phyloP scores from a whole-genome alignment of 306 rosid species.

The Heteromeles arbutifolia region DNA sequence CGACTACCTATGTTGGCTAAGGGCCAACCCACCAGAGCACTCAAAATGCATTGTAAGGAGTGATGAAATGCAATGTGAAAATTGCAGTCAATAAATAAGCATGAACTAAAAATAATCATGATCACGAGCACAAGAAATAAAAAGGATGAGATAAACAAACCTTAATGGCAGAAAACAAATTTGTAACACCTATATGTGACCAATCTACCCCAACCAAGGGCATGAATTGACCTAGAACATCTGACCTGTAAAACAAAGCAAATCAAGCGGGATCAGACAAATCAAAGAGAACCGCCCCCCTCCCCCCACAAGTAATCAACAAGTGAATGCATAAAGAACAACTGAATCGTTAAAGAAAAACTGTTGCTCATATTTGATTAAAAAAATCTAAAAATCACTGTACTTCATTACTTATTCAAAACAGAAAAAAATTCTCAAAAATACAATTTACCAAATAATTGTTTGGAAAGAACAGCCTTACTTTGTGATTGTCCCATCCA shows the following conservation, averaged over 20 bases:
- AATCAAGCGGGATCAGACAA: slow-evolving; percentile 13
- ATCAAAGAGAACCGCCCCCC: background rate
- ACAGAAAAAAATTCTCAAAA: background rate
- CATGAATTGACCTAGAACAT: slow-evolving; percentile 99
- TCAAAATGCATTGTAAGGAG: slow-evolving; percentile 1
- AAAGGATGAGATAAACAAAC: slow-evolving; percentile 35
- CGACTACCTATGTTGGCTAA: background rate
- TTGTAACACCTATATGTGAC: slow-evolving; percentile 96
- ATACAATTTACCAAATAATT: background rate
- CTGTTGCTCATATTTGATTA: background rate
- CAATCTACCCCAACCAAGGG: slow-evolving; percentile 97
- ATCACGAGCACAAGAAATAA: slow-evolving; percentile 7
- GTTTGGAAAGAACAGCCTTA: slow-evolving; percentile 17
- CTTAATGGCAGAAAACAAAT: slow-evolving; percentile 95
- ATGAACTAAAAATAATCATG: background rate
- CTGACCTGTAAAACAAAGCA: slow-evolving; percentile 55
- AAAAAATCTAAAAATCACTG: background rate
- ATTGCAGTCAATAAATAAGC: background rate
- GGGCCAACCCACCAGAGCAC: slow-evolving; percentile 17
- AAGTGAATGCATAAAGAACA: background rate
- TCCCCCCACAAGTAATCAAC: background rate
- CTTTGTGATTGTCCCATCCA: slow-evolving; percentile 98
- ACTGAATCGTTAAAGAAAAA: background rate
- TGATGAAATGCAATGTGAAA: slow-evolving; percentile 16
- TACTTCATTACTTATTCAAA: background rate